Base-by-base conservation (phyloP, 257 asterid genomes). In the Solanum verrucosum region DNA sequence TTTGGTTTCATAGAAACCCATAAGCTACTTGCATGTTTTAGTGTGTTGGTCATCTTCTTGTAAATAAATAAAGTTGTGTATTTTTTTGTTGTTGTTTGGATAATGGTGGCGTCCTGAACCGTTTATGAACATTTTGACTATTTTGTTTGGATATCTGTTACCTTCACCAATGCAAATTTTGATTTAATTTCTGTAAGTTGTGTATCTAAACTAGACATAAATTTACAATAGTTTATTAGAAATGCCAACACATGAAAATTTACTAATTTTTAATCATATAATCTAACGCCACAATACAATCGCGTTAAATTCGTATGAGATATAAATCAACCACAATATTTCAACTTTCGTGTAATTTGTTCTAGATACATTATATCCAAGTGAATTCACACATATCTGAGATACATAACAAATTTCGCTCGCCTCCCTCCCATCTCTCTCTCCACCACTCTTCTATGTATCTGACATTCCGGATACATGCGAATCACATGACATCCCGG, bases 1-100 rank as follows among this genome's bases (percentile, higher is more conserved):
- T 35, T 74, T 91, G 94, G 93, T 84, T 87, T 74, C 88, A 84
- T 70, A 52, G 79, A 9, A 87, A 88, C 25, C 89, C 90, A 16
- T 89, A 86, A 70, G 7, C 83, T 3, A 40, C 84, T 77, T 40
- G 3, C 35, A 77, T 23, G 60, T 40, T n/a, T n/a, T n/a, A n/a
- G 56, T 77, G 34, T 38, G 33, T 1, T 35, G 31, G 52, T 20
- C 56, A 10, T 74, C 83, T 40, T 18, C 83, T 38, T 75, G 83
- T 38, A 75, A 75, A 27, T 75, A 37, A 75, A 37, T 37, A 75
- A 75, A 20, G 46, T 21, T 75, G 56, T 74, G 7, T 20, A 4
- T 72, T 0, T 1, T 1, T 3, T 70, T 15, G 4, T 34, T 21
- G 6, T 20, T 73, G 15, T 34, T 34, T 1, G 14, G 2, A 21